A percentile compares a stretch with the other conserved stretches of the same genome.
Evolutionary conservation across 495 filamentous ascomycete species (phyloP).

Genomic region (Aspergillus leporis): DNA sequence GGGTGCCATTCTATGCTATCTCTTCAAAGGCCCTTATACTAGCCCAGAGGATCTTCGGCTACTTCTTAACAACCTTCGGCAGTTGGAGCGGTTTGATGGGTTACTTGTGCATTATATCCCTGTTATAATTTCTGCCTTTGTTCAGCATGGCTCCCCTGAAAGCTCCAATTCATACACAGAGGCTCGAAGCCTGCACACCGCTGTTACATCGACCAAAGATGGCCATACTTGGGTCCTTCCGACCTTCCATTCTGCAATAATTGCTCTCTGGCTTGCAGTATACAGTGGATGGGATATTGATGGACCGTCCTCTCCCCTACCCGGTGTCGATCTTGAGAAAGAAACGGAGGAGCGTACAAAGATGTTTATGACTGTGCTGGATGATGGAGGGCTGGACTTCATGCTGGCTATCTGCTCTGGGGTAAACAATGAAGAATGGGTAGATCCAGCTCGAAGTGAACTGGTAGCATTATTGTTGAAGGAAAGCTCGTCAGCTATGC

Average conservation of each 20-base stretch:
- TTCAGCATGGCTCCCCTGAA: conserved; percentile 72
- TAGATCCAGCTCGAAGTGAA: conserved; percentile 73
- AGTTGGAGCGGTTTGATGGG: conserved; percentile 70
- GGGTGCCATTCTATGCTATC: conserved; percentile 69
- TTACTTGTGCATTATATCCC: conserved; percentile 77
- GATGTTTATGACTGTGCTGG: conserved; percentile 72
- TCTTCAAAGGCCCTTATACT: conserved; percentile 73
- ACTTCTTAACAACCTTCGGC: conserved; percentile 64
- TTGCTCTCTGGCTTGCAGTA: conserved; percentile 83
- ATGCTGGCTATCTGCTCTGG: conserved; percentile 81
- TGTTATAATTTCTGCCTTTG: conserved; percentile 68
- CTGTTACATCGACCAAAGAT: conserved; percentile 63
- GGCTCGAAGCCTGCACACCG: conserved; percentile 66
- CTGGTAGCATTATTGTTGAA: conserved; percentile 76
- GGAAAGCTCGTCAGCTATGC: conserved; percentile 65
- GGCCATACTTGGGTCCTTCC: conserved; percentile 65
- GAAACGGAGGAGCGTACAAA: conserved; percentile 70
- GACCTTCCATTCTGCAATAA: conserved; percentile 72
- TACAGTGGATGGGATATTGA: conserved; percentile 90
- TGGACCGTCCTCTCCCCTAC: conserved; percentile 50
- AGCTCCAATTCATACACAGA: conserved; percentile 58
- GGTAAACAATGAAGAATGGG: conserved; percentile 72
- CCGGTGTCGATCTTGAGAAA: conserved; percentile 57
- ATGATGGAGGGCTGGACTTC: conserved; percentile 91
- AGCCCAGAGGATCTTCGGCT: conserved; percentile 68